Evolutionary conservation across 805 yeast genomes (phyloP).

Genomic region (Saccharomycopsis oosterbeekiorum): DNA sequence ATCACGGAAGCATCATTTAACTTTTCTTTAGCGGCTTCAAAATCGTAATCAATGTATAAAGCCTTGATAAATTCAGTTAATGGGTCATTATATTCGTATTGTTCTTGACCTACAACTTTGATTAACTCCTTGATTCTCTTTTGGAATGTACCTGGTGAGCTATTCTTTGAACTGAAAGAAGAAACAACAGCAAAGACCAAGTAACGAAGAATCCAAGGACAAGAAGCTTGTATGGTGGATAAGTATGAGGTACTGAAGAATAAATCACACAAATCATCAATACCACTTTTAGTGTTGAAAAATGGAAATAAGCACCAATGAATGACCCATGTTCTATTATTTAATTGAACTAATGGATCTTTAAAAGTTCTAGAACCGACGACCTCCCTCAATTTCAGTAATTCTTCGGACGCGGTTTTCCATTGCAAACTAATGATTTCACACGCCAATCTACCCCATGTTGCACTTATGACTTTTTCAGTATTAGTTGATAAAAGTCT

Average conservation of each 20-base stretch:
- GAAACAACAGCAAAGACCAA: slow-evolving; percentile 49
- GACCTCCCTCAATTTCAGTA: slow-evolving; percentile 44
- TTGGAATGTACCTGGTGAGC: slow-evolving; percentile 30
- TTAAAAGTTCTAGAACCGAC: slow-evolving; percentile 45
- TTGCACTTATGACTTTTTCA: slow-evolving; percentile 42
- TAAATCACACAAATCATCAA: slow-evolving; percentile 45
- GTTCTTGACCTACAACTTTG: slow-evolving; percentile 49
- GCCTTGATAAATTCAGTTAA: slow-evolving; percentile 47
- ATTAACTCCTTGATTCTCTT: slow-evolving; percentile 50
- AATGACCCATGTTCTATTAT: slow-evolving; percentile 56
- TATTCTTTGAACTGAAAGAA: slow-evolving; percentile 26
- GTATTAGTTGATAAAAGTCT: slow-evolving; percentile 43
- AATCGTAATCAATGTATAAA: slow-evolving; percentile 49
- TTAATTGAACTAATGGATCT: slow-evolving; percentile 48
- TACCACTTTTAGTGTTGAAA: slow-evolving; percentile 39
- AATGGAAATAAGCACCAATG: slow-evolving; percentile 63
- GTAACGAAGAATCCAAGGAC: slow-evolving; percentile 65
- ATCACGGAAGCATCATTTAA: slow-evolving; percentile 39
- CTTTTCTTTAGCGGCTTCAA: slow-evolving; percentile 40
- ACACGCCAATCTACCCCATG: slow-evolving; percentile 62
- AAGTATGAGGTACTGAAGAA: slow-evolving; percentile 51
- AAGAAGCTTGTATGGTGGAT: slow-evolving; percentile 58
- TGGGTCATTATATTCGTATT: slow-evolving; percentile 58
- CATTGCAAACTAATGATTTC: slow-evolving; percentile 46
- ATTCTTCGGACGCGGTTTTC: slow-evolving; percentile 44